Percentiles rank a stretch among this genome's conserved stretches.
phyloP scores from a whole-genome alignment of 1,284 basidiomycete species.

The Boletellus dicymbophilus region DNA sequence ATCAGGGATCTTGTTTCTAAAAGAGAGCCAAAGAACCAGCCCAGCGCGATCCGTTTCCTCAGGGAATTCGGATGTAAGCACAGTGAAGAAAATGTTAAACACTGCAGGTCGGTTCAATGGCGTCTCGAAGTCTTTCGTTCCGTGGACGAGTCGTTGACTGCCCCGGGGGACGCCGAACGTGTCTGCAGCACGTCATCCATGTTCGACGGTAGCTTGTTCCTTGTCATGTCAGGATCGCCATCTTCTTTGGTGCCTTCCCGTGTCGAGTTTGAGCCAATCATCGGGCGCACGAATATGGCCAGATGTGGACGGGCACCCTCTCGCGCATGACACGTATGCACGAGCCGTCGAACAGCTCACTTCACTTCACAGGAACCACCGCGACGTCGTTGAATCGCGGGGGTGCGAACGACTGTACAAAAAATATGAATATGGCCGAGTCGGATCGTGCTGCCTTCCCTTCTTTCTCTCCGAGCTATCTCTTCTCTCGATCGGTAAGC shows the following conservation, averaged over 20 bases:
- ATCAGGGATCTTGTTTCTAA: too few species aligned
- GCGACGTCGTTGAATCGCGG: too few species aligned
- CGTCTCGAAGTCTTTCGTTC: too few species aligned
- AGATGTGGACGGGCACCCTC: slow-evolving; percentile 7
- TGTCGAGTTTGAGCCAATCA: slow-evolving; percentile 10
- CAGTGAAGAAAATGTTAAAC: too few species aligned
- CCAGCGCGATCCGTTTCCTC: too few species aligned
- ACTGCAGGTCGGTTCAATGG: too few species aligned
- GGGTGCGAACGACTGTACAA: too few species aligned
- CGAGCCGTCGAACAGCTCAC: neutral
- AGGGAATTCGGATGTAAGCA: too few species aligned
- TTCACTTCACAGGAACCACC: too few species aligned
- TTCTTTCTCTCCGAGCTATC: neutral
- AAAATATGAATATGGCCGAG: too few species aligned
- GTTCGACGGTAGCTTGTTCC: slow-evolving; percentile 11
- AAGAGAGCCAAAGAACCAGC: too few species aligned
- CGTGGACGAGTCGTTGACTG: too few species aligned
- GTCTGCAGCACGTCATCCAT: slow-evolving; percentile 10
- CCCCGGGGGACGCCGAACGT: slow-evolving; percentile 15
- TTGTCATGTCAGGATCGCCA: slow-evolving; percentile 26
- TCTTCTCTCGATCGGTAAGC: slow-evolving; percentile 20
- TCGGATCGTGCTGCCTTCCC: slow-evolving; percentile 4
- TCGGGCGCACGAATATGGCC: slow-evolving; percentile 6
- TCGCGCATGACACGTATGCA: neutral
- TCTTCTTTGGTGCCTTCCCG: slow-evolving; percentile 22